phyloP scores from a whole-genome alignment of 352 stramenopile species.

The Phytophthora ohioensis region DNA sequence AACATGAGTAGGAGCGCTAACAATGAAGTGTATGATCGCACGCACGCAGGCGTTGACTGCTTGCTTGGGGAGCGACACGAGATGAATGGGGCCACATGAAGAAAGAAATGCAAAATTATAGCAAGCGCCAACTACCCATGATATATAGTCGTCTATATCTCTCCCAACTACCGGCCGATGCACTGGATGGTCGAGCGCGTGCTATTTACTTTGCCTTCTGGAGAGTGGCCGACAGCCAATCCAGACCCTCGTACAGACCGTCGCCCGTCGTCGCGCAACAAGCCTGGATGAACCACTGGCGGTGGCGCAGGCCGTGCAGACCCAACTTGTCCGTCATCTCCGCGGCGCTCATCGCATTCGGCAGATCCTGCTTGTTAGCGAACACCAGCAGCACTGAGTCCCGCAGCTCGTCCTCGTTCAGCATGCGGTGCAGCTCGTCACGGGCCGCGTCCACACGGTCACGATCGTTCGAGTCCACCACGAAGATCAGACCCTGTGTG shows the following conservation, averaged over 20 bases:
- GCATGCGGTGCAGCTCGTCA: conserved; percentile 98
- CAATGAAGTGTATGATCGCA: conserved; percentile 17
- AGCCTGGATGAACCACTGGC: conserved; percentile 99
- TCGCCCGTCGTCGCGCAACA: conserved; percentile 99
- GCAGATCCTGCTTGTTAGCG: conserved; percentile 99
- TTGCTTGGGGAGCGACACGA: conserved; percentile 14
- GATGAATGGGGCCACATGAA: conserved; percentile 5
- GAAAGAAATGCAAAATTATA: conserved; percentile 43
- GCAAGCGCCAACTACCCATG: conserved; percentile 43
- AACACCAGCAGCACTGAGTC: conserved; percentile 98
- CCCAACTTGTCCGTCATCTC: conserved; percentile 99
- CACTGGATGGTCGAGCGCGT: conserved; percentile 31
- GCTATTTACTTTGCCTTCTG: conserved; percentile 93
- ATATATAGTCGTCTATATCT: conserved; percentile 53
- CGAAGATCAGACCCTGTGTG: conserved; percentile 99
- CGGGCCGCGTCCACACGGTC: conserved; percentile 97
- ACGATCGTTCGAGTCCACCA: conserved; percentile 99
- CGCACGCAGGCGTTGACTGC: not conserved
- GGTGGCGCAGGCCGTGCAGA: conserved; percentile 96
- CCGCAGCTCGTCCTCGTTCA: conserved; percentile 98
- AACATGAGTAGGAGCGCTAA: not conserved
- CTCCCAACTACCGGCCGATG: conserved; percentile 44
- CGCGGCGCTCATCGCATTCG: conserved; percentile 94
- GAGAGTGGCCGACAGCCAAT: conserved; percentile 95
- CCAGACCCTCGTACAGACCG: conserved; percentile 99